Evolutionary conservation across 768 basidiomycete species (phyloP).

Genomic region (Collybia mongolica): DNA sequence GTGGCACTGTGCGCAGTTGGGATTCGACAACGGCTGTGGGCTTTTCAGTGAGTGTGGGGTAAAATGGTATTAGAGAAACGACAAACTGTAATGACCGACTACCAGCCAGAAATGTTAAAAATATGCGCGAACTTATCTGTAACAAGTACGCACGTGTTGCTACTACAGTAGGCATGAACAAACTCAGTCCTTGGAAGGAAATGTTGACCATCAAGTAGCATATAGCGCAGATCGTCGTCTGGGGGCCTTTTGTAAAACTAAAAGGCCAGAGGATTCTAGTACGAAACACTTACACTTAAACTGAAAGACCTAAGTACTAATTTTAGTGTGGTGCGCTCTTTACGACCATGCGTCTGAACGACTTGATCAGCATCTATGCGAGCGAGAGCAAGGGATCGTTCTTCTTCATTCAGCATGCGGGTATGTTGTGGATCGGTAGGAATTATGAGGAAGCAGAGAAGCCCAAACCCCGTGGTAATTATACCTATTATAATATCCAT

Average conservation of each 20-base stretch:
- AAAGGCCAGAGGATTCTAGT: not conserved
- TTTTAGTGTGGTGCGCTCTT: conserved; percentile 26
- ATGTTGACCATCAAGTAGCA: conserved; percentile 25
- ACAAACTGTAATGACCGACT: conserved; percentile 26
- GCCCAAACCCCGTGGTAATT: conserved; percentile 34
- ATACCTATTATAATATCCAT: conserved; percentile 19
- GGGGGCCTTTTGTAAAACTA: not conserved
- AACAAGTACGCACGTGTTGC: conserved; percentile 32
- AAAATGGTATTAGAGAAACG: not conserved
- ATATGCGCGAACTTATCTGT: not conserved
- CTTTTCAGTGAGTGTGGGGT: not conserved
- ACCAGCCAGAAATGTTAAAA: not conserved
- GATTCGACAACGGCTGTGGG: conserved; percentile 39
- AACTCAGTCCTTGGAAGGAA: conserved; percentile 28
- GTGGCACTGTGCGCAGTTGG: conserved; percentile 49
- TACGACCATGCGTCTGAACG: conserved; percentile 22
- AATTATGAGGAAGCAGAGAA: conserved; percentile 31
- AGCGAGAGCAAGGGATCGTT: conserved; percentile 31
- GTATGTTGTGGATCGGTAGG: conserved; percentile 34
- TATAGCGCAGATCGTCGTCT: conserved; percentile 20
- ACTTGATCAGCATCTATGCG: conserved; percentile 34
- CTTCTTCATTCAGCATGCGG: conserved; percentile 28
- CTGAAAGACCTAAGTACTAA: conserved; percentile 29
- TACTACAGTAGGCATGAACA: conserved; percentile 40
- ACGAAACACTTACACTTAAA: conserved; percentile 22